Conservation (phyloP, 2,329 filamentous ascomycete genomes). For the Ophiostoma sp. region DNA sequence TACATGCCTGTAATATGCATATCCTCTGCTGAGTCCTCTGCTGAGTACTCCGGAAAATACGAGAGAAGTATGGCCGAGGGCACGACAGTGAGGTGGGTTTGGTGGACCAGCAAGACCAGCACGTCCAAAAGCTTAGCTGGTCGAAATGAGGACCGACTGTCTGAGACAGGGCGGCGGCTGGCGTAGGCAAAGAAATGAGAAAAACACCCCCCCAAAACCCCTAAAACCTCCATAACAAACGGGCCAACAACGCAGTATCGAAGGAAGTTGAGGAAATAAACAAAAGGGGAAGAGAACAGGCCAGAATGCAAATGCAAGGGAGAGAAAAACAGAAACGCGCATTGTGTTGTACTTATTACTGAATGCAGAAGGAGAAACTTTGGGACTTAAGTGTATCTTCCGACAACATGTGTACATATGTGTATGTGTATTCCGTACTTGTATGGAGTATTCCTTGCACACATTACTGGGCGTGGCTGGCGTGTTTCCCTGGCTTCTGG, state of each 20-base stretch:
- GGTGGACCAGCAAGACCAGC: background rate
- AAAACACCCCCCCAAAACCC: background rate
- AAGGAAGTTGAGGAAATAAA: background rate
- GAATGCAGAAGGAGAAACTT: too few species aligned
- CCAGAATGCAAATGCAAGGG: background rate
- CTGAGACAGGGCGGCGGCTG: background rate
- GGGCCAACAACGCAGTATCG: background rate
- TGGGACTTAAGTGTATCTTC: background rate
- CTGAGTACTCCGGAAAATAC: too few species aligned
- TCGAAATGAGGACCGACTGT: constrained; percentile 14
- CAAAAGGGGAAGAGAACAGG: background rate
- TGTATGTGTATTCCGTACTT: background rate
- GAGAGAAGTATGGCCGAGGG: background rate
- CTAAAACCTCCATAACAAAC: background rate
- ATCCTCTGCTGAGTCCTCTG: too few species aligned
- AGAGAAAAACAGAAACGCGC: background rate
- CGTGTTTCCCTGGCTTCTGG: background rate
- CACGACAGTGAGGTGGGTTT: background rate
- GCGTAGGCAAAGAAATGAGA: background rate
- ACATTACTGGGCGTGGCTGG: background rate
- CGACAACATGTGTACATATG: background rate
- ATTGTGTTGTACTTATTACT: too few species aligned
- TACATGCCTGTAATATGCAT: background rate
- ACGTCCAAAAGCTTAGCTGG: background rate
- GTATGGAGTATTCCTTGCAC: too few species aligned